Evolutionary conservation across 2,329 filamentous ascomycete genomes (phyloP), one percentile per base, ranked within the genome.

Genomic region (Clonostachys chloroleuca): DNA sequence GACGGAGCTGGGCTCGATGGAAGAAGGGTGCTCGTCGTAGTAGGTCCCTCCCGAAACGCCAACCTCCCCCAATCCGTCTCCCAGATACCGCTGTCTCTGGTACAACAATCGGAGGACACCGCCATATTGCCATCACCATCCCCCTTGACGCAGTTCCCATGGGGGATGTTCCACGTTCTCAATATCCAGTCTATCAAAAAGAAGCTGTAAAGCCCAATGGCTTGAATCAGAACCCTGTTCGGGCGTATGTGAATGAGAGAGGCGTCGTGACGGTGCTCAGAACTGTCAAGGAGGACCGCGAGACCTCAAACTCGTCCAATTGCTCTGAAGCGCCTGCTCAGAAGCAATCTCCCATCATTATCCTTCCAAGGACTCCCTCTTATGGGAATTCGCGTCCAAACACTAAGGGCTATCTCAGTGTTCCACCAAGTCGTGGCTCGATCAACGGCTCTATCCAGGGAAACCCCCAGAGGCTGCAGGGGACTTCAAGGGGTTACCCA

Each of bases 61-160:
- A 14, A 9, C 60, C 56, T 24, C 56, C 58, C 33, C 64, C 59
- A 14, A 63, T 71, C 34, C 63, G 56, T 34, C 66, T 83, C 5
- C 79, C 79, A 9, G 78, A 83, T 56, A 74, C 74, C 20, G 78
- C 78, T 12, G 67, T 83, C 13, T 74, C 76, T 5, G 74, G 77
- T 8, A 74, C 63, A 35, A 83, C 78, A 0, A 74, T 61, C 7
- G 72, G 66, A 4, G 80, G 80, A 2, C 68, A 79, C 55, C 69
- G 76, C 5, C 75, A 83, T 54, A 82, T 84, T 52, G 77, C 79
- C 49, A 83, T 83, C 45, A 81, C 79, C 1, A 81, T 83, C 41
- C 80, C 80, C 2, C 49, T 74, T 12, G 70, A 79, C 52, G 64
- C 77, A 48, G 72, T 69, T 6, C 69, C 76, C 18, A 61, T 74